Base-by-base conservation (phyloP, 257 asterid species). In the Datura wrightii region DNA sequence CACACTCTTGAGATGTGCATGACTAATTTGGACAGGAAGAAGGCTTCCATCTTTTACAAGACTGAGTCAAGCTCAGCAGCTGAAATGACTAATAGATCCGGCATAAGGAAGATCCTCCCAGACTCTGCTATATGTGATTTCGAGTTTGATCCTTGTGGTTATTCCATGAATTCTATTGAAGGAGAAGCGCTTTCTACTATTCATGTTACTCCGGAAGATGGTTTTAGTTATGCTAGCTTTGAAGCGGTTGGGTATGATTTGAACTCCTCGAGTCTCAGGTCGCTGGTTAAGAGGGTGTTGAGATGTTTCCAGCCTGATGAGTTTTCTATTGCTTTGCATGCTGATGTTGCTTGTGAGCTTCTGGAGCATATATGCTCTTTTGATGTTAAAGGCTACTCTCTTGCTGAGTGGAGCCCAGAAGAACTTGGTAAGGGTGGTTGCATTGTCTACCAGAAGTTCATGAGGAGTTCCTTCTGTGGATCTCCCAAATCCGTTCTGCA, bases 221-320 rank as follows among this genome's bases (percentile, higher is more conserved):
- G 90, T 6, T 89, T 89, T 79, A 89, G 91, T 42, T 89, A 87
- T 52, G 91, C 91, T 5, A 89, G 91, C 89, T 87, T 89, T 85
- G 91, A 87, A 82, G 83, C 90, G 5, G 86, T 83, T 60, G 89
- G 90, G n/a, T 87, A 89, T 79, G 89, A 89, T 69, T 82, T 89
- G 1, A 70, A 85, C 53, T 76, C 16, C 42, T 63, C 70, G 52
- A 81, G 86, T 59, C 53, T 87, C 1, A 34, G 74, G 42, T 7
- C 0, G 3, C 37, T 89, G 86, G 85, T 85, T 37, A 85, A 60
- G 83, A 82, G 86, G 86, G 90, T 85, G 36, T 56, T 87, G 79
- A 54, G 50, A 3, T 85, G 90, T 80, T 89, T 89, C 69, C 82
- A 65, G 41, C 90, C 90, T 0, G 53, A 9, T 52, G 90, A 87